Base-by-base conservation (phyloP, 208 protist genomes). In the Trichomonas gallinae region DNA sequence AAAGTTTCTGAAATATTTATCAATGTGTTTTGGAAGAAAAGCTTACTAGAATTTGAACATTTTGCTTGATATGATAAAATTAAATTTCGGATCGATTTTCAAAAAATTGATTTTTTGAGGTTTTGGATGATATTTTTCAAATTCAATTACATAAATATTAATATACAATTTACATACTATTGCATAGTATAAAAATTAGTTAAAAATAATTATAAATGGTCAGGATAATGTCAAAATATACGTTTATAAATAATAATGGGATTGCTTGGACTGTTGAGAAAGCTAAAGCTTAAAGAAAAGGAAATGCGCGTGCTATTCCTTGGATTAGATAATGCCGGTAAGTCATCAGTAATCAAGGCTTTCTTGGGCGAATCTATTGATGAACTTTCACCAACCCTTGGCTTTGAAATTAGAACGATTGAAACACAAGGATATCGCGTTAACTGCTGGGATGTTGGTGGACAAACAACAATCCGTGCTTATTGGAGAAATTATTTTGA, bases 361-460 rank as follows among this genome's bases (percentile, higher is more conserved):
- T 99, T 99, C 97, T 99, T 99, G 97, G 99, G 98, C 23, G 99
- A 99, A 97, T 98, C 99, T 97, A 99, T 99, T 21, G 98, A 98
- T 96, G 98, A 97, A 10, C 99, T 99, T 96, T 98, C 98, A 85
- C 99, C 99, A 0, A 99, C 99, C 9, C 97, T 99, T 0, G 99
- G 99, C 17, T 99, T 99, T 97, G 99, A 99, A 97, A 99, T 99
- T 96, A 98, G 99, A 45, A 99, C 99, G 15, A 98, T 99, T 45
- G 98, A 99, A 93, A 99, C 99, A 96, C 93, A 98, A 38, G 98
- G 98, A 17, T 99, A 98, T 98, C 99, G 98, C 93, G 97, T 99
- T 44, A 99, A 99, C 97, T 98, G 99, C 51, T 99, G 99, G 99
- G 99, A 99, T 98, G 98, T 99, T 36, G 99, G 99, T 40, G 99